phyloP scores from a whole-genome alignment of 2,329 filamentous ascomycete genomes.

The Curvularia verruculosa region DNA sequence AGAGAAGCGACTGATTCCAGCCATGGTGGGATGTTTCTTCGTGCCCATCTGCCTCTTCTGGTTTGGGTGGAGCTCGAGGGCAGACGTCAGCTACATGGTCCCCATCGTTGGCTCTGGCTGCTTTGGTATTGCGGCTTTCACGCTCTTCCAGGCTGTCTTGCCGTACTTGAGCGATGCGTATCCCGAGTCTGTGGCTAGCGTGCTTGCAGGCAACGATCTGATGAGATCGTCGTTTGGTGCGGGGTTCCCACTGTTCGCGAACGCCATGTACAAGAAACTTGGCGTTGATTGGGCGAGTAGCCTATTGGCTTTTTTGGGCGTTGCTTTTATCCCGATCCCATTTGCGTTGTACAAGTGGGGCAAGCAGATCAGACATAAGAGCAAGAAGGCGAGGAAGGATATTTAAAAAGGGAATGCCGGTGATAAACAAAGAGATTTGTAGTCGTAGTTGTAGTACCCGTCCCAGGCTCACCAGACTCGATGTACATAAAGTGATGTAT shows the following conservation, averaged over 20 bases:
- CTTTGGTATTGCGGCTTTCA: conserved; percentile 46
- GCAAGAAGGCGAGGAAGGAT: conserved; percentile 52
- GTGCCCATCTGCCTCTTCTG: conserved; percentile 53
- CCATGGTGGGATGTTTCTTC: conserved; percentile 48
- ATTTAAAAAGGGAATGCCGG: conserved; percentile 26
- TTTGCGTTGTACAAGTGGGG: conserved; percentile 54
- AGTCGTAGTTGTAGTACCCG: background rate
- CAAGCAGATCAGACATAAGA: conserved; percentile 49
- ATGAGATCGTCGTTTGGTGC: conserved; percentile 51
- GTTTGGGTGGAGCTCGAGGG: conserved; percentile 49
- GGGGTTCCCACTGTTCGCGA: conserved; percentile 50
- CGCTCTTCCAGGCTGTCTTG: conserved; percentile 57
- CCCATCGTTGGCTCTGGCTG: conserved; percentile 49
- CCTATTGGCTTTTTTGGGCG: conserved; percentile 49
- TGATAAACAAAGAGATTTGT: background rate
- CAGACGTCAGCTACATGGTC: conserved; percentile 49
- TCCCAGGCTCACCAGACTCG: background rate
- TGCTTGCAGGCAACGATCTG: conserved; percentile 55
- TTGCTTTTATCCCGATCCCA: conserved; percentile 56
- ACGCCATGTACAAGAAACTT: conserved; percentile 35
- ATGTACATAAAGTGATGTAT: background rate
- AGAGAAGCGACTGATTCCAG: conserved; percentile 49
- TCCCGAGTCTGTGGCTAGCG: conserved; percentile 51
- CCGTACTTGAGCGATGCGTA: conserved; percentile 54
- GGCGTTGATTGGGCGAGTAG: conserved; percentile 53